Conservation (phyloP, 2,329 filamentous ascomycete genomes). For the Alternaria sp. region DNA sequence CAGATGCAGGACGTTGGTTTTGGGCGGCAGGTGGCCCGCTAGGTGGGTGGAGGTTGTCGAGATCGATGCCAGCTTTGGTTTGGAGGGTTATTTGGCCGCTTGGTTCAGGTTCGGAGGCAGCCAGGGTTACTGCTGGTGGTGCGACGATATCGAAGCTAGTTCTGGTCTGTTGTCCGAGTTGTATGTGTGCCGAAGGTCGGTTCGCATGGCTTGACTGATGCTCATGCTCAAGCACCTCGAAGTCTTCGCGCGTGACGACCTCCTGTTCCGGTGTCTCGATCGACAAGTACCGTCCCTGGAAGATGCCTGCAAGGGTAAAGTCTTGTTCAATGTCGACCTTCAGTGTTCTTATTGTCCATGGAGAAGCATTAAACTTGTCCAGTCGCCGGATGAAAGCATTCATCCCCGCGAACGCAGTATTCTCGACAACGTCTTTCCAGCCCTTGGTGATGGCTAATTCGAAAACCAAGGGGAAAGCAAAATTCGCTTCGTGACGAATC, state of each 20-base stretch:
- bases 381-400: constrained; percentile 56
- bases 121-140: not conserved
- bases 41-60: constrained; percentile 37
- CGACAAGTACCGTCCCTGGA: constrained; percentile 56
- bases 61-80: constrained; percentile 61
- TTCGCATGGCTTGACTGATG: constrained; percentile 21
- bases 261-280: constrained; percentile 55
- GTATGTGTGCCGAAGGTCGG: constrained; percentile 34
- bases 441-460: constrained; percentile 48
- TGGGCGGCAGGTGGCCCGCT: constrained; percentile 28
- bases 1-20: constrained; percentile 39
- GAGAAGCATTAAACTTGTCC: constrained; percentile 54
- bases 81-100: constrained; percentile 53
- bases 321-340: constrained; percentile 55
- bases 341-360: constrained; percentile 48
- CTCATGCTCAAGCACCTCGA: constrained; percentile 46
- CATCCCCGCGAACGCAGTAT: constrained; percentile 54
- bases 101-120: not conserved
- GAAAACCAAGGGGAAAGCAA: constrained; percentile 57
- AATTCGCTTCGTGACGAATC: constrained; percentile 64
- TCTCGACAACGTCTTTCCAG: constrained; percentile 51
- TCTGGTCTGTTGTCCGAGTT: not conserved
- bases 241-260: constrained; percentile 52
- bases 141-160: not conserved
- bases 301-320: constrained; percentile 55